Evolutionary conservation across 2,329 filamentous ascomycete species (phyloP).

Genomic region (Cladophialophora exuberans): DNA sequence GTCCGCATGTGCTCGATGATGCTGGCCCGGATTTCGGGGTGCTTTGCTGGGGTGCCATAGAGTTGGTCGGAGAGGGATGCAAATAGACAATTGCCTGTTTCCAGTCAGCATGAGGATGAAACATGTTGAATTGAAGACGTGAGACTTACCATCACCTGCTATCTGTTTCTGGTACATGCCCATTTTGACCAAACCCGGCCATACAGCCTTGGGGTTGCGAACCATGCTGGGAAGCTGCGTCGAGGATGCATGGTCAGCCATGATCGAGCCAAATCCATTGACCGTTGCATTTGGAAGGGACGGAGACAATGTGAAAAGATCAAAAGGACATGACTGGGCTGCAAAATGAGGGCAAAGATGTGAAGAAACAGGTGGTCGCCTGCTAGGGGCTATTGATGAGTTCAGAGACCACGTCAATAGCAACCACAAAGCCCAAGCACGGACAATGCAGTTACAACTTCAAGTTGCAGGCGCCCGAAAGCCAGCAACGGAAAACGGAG

Average conservation of each 20-base stretch:
- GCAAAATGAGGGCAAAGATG: slow-evolving; percentile 15
- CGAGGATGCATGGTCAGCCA: slow-evolving; percentile 34
- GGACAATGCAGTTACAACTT: not conserved
- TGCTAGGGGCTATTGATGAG: slow-evolving; percentile 26
- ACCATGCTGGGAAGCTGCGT: slow-evolving; percentile 35
- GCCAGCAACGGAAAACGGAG: not conserved
- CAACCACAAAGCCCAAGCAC: not conserved
- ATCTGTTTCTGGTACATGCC: slow-evolving; percentile 33
- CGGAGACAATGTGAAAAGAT: slow-evolving; percentile 9
- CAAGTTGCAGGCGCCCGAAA: not conserved
- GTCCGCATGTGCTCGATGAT: slow-evolving; percentile 66
- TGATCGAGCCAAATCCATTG: slow-evolving; percentile 34
- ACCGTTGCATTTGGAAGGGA: slow-evolving; percentile 29
- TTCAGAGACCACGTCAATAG: slow-evolving; percentile 18
- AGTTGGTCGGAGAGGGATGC: slow-evolving; percentile 70
- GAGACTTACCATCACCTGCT: slow-evolving; percentile 32
- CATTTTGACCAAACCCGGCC: slow-evolving; percentile 33
- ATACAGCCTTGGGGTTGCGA: slow-evolving; percentile 33
- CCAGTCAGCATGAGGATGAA: slow-evolving; percentile 14
- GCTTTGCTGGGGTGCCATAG: slow-evolving; percentile 62
- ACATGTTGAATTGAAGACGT: not conserved
- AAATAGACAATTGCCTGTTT: slow-evolving; percentile 69
- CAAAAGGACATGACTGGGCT: slow-evolving; percentile 22
- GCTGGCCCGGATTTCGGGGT: slow-evolving; percentile 60
- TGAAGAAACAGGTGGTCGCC: slow-evolving; percentile 23